phyloP scores from a whole-genome alignment of 2,329 filamentous ascomycete genomes.

The Colletotrichum lindemuthianum region DNA sequence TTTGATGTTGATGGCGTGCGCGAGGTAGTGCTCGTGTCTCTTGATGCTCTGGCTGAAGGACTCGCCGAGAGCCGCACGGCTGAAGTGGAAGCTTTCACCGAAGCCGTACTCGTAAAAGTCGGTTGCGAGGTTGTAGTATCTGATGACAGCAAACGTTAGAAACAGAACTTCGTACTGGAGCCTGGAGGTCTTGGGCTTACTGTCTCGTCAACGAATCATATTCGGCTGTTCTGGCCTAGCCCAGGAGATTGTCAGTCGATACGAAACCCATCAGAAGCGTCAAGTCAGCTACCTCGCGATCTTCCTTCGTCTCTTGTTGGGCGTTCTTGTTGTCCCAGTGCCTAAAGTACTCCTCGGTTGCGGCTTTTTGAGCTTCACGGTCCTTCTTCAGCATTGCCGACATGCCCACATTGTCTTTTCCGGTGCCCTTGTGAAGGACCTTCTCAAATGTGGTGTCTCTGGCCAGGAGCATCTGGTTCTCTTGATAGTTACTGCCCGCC shows the following conservation, averaged over 20 bases:
- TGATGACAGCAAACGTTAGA: constrained; percentile 44
- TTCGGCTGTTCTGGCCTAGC: constrained; percentile 80
- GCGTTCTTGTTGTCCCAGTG: constrained; percentile 90
- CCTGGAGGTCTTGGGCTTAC: constrained; percentile 61
- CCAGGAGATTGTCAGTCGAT: neutral
- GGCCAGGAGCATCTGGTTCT: constrained; percentile 22
- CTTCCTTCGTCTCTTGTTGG: constrained; percentile 83
- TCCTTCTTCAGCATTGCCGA: constrained; percentile 89
- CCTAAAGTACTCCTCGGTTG: constrained; percentile 94
- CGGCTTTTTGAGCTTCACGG: constrained; percentile 76
- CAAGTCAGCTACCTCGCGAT: constrained; percentile 73
- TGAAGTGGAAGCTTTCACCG: constrained; percentile 98
- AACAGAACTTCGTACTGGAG: neutral
- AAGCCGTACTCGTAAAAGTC: constrained; percentile 97
- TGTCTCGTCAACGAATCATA: constrained; percentile 95
- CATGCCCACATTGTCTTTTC: constrained; percentile 71
- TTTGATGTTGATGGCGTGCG: constrained; percentile 85
- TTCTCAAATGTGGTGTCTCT: constrained; percentile 82
- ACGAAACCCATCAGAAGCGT: neutral
- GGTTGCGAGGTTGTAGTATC: constrained; percentile 97
- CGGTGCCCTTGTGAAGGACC: constrained; percentile 74
- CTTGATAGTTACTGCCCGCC: neutral
- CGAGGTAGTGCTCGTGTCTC: constrained; percentile 97
- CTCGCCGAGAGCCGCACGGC: constrained; percentile 88
- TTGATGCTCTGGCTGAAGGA: constrained; percentile 91